phyloP scores from a whole-genome alignment of 495 filamentous ascomycete species.

The Daldinia loculata region DNA sequence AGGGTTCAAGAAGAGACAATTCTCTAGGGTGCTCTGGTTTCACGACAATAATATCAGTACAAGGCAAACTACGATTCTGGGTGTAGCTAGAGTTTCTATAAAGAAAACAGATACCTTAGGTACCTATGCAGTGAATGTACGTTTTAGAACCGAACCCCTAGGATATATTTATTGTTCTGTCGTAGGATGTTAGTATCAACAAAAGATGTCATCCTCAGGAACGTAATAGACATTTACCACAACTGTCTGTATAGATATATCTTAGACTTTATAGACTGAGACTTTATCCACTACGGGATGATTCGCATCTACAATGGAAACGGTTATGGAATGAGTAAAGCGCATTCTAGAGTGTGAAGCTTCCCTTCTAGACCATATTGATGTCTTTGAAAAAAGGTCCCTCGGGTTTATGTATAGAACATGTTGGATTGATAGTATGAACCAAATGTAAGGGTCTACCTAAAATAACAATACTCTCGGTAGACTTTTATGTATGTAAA shows the following conservation, averaged over 20 bases:
- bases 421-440: not conserved
- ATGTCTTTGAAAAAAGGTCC: not conserved
- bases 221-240: not conserved
- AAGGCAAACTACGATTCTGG: conserved; percentile 1
- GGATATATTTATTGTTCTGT: not conserved
- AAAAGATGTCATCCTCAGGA: conserved; percentile 1
- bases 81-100: conserved; percentile 4
- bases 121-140: not conserved
- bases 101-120: not conserved
- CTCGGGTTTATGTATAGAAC: not conserved
- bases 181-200: conserved; percentile 1
- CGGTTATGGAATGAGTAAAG: conserved; percentile 13
- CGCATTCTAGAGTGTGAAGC: not conserved
- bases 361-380: not conserved
- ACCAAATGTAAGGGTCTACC: no score
- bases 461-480: not conserved
- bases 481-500: not conserved
- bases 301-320: conserved; percentile 15
- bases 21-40: conserved; percentile 18
- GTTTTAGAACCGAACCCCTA: not conserved
- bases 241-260: not conserved
- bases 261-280: not conserved
- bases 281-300: not conserved
- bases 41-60: not conserved
- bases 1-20: not conserved